Conservation (phyloP, 2,329 filamentous ascomycete species). For the Cladosporium colombiae region DNA sequence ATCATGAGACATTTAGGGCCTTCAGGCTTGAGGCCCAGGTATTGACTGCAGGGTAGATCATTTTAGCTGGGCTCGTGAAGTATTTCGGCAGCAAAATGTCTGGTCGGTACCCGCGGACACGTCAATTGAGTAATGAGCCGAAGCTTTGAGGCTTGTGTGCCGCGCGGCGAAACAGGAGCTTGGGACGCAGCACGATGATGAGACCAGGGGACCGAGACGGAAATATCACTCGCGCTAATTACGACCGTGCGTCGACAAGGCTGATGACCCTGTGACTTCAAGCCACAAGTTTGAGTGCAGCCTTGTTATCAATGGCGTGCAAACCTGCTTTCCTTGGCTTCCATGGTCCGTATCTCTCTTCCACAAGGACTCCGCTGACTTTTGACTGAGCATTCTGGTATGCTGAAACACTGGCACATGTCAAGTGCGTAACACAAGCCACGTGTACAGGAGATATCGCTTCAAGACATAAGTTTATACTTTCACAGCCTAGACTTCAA, state of each 20-base stretch:
- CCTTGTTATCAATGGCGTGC: not conserved
- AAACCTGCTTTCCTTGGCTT: not conserved
- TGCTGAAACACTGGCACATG: not conserved
- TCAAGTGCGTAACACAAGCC: not conserved
- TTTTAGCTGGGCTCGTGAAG: not conserved
- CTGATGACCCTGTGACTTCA: conserved; percentile 1
- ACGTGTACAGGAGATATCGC: not conserved
- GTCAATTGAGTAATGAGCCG: not conserved
- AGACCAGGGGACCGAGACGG: not conserved
- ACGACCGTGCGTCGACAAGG: not conserved
- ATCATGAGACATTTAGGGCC: not conserved
- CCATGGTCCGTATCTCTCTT: not conserved
- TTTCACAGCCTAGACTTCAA: not conserved
- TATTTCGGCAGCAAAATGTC: not conserved
- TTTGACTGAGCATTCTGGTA: not conserved
- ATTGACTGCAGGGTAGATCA: not conserved
- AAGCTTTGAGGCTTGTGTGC: not conserved
- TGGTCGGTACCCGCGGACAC: not conserved
- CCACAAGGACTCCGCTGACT: not conserved
- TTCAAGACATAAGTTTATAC: not conserved
- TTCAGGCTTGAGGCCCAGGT: not conserved
- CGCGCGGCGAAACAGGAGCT: conserved; percentile 13
- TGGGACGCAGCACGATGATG: not conserved
- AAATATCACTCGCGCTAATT: not conserved
- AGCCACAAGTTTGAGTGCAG: not conserved